phyloP scores from a whole-genome alignment of 345 rosid genomes.

The Hirschfeldia incana region DNA sequence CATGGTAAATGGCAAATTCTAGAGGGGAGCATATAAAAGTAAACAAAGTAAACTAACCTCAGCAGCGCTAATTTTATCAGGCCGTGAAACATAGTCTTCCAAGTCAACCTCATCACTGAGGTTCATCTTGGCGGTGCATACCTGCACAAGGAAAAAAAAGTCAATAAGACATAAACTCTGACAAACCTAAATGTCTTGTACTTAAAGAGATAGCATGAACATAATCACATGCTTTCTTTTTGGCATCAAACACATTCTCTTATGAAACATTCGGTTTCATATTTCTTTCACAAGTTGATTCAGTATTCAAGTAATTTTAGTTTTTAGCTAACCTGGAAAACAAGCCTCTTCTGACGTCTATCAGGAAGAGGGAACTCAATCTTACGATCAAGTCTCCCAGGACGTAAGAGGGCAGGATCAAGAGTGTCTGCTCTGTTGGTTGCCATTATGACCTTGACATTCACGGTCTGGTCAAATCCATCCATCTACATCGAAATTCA shows the following conservation, averaged over 20 bases:
- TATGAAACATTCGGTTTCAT: background rate
- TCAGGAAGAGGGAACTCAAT: slow-evolving; percentile 97
- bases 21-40: background rate
- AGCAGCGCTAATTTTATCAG: slow-evolving; percentile 99
- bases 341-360: slow-evolving; percentile 98
- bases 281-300: background rate
- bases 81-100: slow-evolving; percentile 98
- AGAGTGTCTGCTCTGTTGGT: slow-evolving; percentile 95
- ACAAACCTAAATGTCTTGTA: background rate
- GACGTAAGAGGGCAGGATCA: slow-evolving; percentile 98
- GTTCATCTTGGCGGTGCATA: slow-evolving; percentile 97
- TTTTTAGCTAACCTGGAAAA: slow-evolving; percentile 68
- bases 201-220: background rate
- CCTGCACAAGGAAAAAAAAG: slow-evolving; percentile 51
- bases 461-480: slow-evolving; percentile 96
- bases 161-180: background rate
- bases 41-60: slow-evolving; percentile 62
- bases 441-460: slow-evolving; percentile 97
- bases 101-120: slow-evolving; percentile 95
- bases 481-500: slow-evolving; percentile 56
- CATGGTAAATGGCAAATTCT: background rate
- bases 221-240: too few species aligned
- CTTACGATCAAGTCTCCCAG: slow-evolving; percentile 94
- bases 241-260: background rate
- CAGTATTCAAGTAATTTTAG: background rate